Evolutionary conservation across 352 stramenopile species (phyloP).

Genomic region (Pythium utonaiense): DNA sequence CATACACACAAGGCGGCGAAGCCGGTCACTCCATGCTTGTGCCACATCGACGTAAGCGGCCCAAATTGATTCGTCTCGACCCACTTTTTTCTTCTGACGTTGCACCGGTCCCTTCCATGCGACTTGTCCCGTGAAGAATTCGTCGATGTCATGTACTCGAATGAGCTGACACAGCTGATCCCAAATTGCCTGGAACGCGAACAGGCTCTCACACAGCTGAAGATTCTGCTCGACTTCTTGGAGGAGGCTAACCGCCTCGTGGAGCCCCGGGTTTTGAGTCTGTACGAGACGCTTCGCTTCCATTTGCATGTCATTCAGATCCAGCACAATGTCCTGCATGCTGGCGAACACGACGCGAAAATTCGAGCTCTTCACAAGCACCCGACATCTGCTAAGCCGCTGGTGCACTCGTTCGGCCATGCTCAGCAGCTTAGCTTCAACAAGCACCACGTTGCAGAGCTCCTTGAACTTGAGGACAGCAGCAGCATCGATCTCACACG

Average conservation of each 20-base stretch:
- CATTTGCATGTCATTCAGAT: conserved; percentile 19
- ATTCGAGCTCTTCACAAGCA: conserved; percentile 25
- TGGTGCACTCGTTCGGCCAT: conserved; percentile 27
- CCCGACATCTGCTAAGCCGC: conserved; percentile 26
- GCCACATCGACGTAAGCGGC: conserved; percentile 30
- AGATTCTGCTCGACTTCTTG: conserved; percentile 32
- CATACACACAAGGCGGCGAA: conserved; percentile 46
- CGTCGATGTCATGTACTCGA: conserved; percentile 55
- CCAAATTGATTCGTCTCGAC: conserved; percentile 27
- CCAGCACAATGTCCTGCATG: conserved; percentile 10
- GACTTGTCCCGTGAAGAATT: conserved; percentile 46
- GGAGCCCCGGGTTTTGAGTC: conserved; percentile 38
- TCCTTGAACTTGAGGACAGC: conserved; percentile 22
- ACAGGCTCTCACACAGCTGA: conserved; percentile 33
- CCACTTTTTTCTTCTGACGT: conserved; percentile 15
- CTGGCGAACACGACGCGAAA: conserved; percentile 7
- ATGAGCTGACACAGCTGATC: conserved; percentile 38
- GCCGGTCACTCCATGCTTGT: conserved; percentile 37
- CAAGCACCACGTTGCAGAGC: conserved; percentile 49
- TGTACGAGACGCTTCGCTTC: conserved; percentile 23
- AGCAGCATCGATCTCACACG: background rate
- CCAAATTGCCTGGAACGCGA: conserved; percentile 46
- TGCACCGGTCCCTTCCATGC: conserved; percentile 15
- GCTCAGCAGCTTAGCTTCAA: conserved; percentile 45
- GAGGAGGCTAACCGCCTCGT: conserved; percentile 26